Evolutionary conservation across 148 eudicot genomes (phyloP).

Genomic region (Nyssa sinensis): DNA sequence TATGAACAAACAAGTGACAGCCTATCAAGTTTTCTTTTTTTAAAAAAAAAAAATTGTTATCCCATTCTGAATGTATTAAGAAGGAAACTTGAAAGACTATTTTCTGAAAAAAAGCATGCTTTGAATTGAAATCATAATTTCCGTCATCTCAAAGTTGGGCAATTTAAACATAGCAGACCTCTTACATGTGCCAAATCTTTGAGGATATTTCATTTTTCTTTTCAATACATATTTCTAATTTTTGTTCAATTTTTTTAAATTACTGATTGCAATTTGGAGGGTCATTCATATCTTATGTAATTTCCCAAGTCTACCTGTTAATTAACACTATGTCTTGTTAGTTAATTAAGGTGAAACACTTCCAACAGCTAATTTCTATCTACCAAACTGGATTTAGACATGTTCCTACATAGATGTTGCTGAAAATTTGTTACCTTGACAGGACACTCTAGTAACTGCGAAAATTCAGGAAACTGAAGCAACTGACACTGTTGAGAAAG

Average conservation of each 20-base stretch:
- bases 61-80: neutral
- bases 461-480: conserved; percentile 30
- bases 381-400: too few species aligned
- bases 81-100: neutral
- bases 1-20: too few species aligned
- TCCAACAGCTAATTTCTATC: too few species aligned
- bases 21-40: neutral
- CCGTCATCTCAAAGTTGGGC: neutral
- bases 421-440: conserved; percentile 18
- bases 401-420: too few species aligned
- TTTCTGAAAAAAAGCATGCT: neutral
- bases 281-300: neutral
- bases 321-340: too few species aligned
- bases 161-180: too few species aligned
- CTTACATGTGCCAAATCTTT: neutral
- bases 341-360: too few species aligned
- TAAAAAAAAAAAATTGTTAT: too few species aligned
- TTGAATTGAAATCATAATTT: neutral
- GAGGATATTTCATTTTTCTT: neutral
- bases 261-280: neutral
- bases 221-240: too few species aligned
- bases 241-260: neutral
- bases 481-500: conserved; percentile 45
- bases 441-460: conserved; percentile 47
- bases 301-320: too few species aligned